Base-by-base conservation (phyloP, 2,329 filamentous ascomycete species). In the Madurella fahalii region DNA sequence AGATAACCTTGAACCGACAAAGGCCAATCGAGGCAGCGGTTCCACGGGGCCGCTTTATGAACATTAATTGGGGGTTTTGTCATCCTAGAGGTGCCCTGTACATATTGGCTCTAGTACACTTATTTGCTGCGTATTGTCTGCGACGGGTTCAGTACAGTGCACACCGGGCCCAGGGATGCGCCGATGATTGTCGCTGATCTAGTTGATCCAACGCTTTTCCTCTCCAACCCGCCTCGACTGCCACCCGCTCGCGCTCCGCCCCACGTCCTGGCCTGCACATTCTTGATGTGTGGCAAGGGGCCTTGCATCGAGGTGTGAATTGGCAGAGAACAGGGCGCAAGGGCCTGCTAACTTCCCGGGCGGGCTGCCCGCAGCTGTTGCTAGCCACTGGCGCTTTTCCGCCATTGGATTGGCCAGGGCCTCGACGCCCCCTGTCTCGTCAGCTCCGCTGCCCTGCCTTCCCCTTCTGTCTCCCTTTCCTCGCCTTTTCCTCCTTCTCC, bases 401-500 rank as follows among this genome's bases (percentile, higher is more conserved):
- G 8, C 17, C 16, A 44, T 46, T 9, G 51, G 58, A 60, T 60
- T 39, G 41, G 41, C 50, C 34, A 40, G 31, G 34, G 25, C 47
- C 17, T 43, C 20, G 34, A 46, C 34, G 13, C 44, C 52, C 58
- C 58, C 54, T 60, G 58, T 47, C 40, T 31, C 44, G 7, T 25
- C 47, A 43, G 46, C 56, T 55, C 52, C 52, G 51, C 53, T 58
- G 51, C 54, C 49, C 48, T 56, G 56, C 54, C 56, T 55, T 59
- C 53, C 52, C 60, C 51, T 56, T 57, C 57, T 56, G 48, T 47
- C 53, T 58, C 53, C 51, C 57, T 56, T 56, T 42, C 13, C 51
- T 53, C 49, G 50, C 44, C 53, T 58, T 58, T 57, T 56, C 50
- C 52, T 55, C 55, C 61, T 56, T 56, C 52, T 57, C 58, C 58